Conservation (phyloP, 371 early-diverging fungal genomes). For the Mucor indicus region DNA sequence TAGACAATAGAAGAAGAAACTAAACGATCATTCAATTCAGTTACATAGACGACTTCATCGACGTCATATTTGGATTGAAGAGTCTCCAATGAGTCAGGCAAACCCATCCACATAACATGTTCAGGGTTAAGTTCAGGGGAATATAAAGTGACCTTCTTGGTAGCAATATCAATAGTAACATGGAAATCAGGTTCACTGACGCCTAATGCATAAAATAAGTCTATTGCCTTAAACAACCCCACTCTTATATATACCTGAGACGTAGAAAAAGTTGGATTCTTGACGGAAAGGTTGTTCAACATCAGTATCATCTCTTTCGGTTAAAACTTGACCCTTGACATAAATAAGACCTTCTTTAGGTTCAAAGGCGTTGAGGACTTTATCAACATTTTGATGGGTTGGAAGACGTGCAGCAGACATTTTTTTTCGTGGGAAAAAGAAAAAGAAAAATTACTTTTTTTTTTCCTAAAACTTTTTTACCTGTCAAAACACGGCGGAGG, state of each 20-base stretch:
- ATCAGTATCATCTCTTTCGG: conserved; percentile 74
- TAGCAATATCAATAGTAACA: conserved; percentile 65
- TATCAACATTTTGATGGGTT: conserved; percentile 62
- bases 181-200: conserved; percentile 74
- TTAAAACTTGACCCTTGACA: conserved; percentile 61
- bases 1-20: conserved; percentile 33
- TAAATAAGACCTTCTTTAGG: conserved; percentile 63
- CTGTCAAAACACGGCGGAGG: too few species aligned
- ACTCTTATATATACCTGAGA: conserved; percentile 46
- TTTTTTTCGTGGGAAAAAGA: conserved; percentile 9
- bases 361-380: conserved; percentile 59
- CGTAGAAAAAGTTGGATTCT: conserved; percentile 80
- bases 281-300: conserved; percentile 79
- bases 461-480: too few species aligned
- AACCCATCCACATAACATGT: conserved; percentile 85
- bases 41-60: conserved; percentile 58
- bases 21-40: conserved; percentile 20
- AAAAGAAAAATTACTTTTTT: conserved; percentile 4
- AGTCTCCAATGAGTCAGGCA: conserved; percentile 52
- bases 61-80: conserved; percentile 57
- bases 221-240: too few species aligned
- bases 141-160: conserved; percentile 61
- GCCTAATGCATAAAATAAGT: conserved; percentile 45
- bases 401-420: conserved; percentile 36
- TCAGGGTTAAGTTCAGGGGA: conserved; percentile 70